A percentile compares a stretch with the other conserved stretches of the same genome.
Evolutionary conservation across 2,329 filamentous ascomycete species (phyloP).

Genomic region (Pseudogymnoascus sp.): DNA sequence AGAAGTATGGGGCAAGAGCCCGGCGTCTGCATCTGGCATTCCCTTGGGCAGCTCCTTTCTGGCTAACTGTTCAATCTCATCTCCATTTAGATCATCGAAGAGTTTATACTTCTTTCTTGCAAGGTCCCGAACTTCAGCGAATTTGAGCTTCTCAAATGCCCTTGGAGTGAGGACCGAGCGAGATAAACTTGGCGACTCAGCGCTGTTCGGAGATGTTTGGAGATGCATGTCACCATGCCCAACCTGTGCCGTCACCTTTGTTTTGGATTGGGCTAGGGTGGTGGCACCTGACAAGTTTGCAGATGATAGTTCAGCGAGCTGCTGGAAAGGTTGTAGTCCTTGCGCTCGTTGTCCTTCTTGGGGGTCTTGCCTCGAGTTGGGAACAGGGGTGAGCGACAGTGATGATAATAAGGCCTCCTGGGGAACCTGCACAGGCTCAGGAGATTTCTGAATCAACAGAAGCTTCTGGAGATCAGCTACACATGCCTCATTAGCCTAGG

Average conservation of each 20-base stretch:
- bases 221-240: neutral
- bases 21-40: neutral
- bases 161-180: neutral
- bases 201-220: neutral
- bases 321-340: neutral
- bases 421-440: neutral
- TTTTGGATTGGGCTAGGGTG: neutral
- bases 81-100: neutral
- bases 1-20: neutral
- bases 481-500: neutral
- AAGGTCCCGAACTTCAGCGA: neutral
- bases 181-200: neutral
- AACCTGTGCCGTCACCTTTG: neutral
- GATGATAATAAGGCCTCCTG: neutral
- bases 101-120: neutral
- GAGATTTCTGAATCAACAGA: neutral
- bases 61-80: neutral
- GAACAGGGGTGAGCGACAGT: neutral
- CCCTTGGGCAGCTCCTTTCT: neutral
- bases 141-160: neutral
- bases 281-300: neutral
- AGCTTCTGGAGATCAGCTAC: neutral
- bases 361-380: neutral
- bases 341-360: neutral
- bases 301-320: neutral